A percentile compares a stretch with the other conserved stretches of the same genome.
These are phyloP conservation scores for Aspergillus viridinutans DNA, from an alignment of 2,329 filamentous ascomycete genomes.

Conservation along the genomic window DNA sequence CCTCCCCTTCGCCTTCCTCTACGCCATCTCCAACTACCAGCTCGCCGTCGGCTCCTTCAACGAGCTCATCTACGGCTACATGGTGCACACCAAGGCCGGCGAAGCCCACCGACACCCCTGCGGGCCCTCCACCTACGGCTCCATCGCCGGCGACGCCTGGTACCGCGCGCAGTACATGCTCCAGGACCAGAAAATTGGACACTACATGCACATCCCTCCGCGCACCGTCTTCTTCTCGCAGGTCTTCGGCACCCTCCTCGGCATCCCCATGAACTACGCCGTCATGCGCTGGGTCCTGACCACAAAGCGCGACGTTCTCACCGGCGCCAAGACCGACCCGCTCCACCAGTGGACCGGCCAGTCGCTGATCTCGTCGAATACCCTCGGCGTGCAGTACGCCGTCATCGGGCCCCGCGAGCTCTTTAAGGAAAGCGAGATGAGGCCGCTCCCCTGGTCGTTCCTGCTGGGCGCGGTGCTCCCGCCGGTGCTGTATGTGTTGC, in stretches of 20 bases:
- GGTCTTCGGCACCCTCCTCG: slow-evolving; percentile 55
- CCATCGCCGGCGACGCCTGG: slow-evolving; percentile 60
- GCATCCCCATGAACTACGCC: slow-evolving; percentile 59
- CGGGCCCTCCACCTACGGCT: slow-evolving; percentile 55
- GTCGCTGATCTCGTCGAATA: slow-evolving; percentile 48
- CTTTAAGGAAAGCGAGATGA: slow-evolving; percentile 26
- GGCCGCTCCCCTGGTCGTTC: slow-evolving; percentile 29
- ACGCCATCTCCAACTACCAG: slow-evolving; percentile 55
- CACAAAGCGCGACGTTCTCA: slow-evolving; percentile 54
- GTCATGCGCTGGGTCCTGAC: slow-evolving; percentile 58
- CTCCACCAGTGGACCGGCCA: slow-evolving; percentile 61
- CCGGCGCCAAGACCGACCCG: slow-evolving; percentile 49
- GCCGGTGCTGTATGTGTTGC: slow-evolving; percentile 45
- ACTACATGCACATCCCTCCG: slow-evolving; percentile 61
- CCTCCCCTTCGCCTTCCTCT: slow-evolving; percentile 56
- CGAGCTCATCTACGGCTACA: slow-evolving; percentile 57
- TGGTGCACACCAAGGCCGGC: slow-evolving; percentile 49
- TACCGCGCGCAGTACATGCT: slow-evolving; percentile 56
- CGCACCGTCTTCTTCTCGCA: slow-evolving; percentile 59
- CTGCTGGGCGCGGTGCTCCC: slow-evolving; percentile 29
- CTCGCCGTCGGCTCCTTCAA: slow-evolving; percentile 56
- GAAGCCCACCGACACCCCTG: slow-evolving; percentile 52
- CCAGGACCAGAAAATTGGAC: slow-evolving; percentile 61
- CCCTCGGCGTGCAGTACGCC: slow-evolving; percentile 57
- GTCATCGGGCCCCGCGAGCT: slow-evolving; percentile 44